phyloP scores from a whole-genome alignment of 345 rosid genomes.

The Eucalyptus tenuipes region DNA sequence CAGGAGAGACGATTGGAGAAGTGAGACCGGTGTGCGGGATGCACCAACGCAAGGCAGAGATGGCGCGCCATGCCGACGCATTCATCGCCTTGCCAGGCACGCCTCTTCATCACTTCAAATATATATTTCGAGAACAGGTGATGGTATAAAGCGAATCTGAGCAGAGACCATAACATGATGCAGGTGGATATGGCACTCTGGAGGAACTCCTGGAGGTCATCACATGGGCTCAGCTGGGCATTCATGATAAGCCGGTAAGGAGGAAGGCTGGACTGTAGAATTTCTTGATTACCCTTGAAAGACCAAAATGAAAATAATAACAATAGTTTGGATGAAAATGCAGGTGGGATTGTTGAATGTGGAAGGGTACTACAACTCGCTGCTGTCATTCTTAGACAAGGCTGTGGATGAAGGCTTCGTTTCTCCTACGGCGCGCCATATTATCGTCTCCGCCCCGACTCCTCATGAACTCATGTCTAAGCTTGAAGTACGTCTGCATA shows the following conservation, averaged over 20 bases:
- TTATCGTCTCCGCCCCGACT: slow-evolving; percentile 61
- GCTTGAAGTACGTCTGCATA: slow-evolving; percentile 38
- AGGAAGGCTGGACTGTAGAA: neutral
- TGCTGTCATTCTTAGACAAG: slow-evolving; percentile 63
- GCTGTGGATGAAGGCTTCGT: slow-evolving; percentile 81
- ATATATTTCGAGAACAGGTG: neutral
- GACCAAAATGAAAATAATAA: neutral
- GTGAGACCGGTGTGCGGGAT: slow-evolving; percentile 58
- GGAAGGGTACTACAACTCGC: slow-evolving; percentile 65
- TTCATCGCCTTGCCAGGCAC: slow-evolving; percentile 66
- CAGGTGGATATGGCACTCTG: slow-evolving; percentile 77
- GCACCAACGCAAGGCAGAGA: slow-evolving; percentile 80
- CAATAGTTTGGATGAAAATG: neutral
- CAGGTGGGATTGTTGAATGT: slow-evolving; percentile 75
- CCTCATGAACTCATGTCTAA: slow-evolving; percentile 64
- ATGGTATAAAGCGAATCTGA: neutral
- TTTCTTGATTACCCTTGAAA: neutral
- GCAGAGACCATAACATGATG: neutral
- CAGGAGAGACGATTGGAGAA: slow-evolving; percentile 65
- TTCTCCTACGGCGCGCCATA: slow-evolving; percentile 58
- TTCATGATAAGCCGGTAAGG: slow-evolving; percentile 60
- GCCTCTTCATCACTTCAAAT: neutral
- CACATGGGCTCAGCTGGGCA: slow-evolving; percentile 78
- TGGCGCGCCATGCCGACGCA: slow-evolving; percentile 81
- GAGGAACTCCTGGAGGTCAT: slow-evolving; percentile 70